phyloP scores from a whole-genome alignment of 2,329 filamentous ascomycete species.

The Ceratocystis cacaofunesta region DNA sequence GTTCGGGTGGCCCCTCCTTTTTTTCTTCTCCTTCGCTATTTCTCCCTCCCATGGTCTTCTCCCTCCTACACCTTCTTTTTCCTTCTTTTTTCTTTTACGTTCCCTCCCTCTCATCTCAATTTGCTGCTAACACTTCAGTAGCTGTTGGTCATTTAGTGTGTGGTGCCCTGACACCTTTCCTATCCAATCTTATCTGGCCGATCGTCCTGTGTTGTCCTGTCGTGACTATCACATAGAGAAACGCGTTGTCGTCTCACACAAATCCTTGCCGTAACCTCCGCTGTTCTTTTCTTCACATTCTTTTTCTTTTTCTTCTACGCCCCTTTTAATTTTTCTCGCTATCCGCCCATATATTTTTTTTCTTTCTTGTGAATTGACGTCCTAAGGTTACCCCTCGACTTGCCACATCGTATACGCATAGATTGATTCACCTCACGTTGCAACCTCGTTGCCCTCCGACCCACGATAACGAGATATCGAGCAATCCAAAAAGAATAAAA shows the following conservation, averaged over 20 bases:
- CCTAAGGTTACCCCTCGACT: neutral
- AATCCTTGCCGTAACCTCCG: neutral
- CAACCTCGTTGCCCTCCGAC: neutral
- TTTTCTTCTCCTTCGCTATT: neutral
- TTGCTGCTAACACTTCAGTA: neutral
- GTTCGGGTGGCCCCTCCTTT: constrained; percentile 2
- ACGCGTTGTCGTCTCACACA: neutral
- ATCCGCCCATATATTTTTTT: neutral
- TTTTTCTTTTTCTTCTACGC: neutral
- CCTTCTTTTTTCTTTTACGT: neutral
- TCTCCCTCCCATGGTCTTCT: neutral
- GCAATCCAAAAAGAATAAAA: neutral
- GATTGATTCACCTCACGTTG: neutral
- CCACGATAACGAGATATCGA: neutral
- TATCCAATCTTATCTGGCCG: neutral
- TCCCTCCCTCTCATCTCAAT: neutral
- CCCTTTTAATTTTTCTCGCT: neutral
- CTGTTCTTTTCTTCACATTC: neutral
- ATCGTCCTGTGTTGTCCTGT: neutral
- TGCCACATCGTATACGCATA: neutral
- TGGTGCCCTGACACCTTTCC: neutral
- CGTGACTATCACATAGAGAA: neutral
- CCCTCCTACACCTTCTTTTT: neutral
- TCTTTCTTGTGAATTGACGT: neutral
- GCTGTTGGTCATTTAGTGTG: neutral